Evolutionary conservation across 2,329 filamentous ascomycete genomes (phyloP), one percentile per base, ranked within the genome.

Genomic region (Fusarium tuaranense): DNA sequence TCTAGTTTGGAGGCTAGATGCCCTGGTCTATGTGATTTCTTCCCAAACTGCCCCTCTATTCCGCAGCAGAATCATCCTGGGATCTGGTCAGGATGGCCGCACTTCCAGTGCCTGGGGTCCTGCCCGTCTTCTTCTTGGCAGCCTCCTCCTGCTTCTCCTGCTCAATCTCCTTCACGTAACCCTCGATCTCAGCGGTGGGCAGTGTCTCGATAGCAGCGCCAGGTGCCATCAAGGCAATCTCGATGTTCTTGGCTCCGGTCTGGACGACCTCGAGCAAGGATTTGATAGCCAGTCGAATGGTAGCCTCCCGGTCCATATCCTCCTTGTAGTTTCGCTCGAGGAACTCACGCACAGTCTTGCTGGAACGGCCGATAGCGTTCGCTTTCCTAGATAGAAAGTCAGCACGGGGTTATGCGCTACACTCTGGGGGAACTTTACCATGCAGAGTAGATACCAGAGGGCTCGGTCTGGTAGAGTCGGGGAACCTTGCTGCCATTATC

Each of bases 61-160:
- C 82, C 58, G 82, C 82, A 63, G 82, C 79, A 63, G 82, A 82
- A 73, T 85, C 83, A 65, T 84, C 84, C 70, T 81, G 81, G 81
- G 86, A 84, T 87, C 92, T 86, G 84, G 94, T 95, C 80, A 94
- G 87, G 80, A 97, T 95, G 51, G 94, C 90, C 20, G 94, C 91
- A 77, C 86, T 92, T 57, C 92, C 92, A 60, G 89, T 91, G 68
- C 92, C 92, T n/a, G 92, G 89, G 71, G 91, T 90, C 78, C 92
- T 89, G 69, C 94, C 93, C 53, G 91, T 94, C 92, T 98, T 97
- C 92, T 98, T 98, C 90, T 95, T 98, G 46, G 94, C 95, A 27
- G 96, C 96, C 88, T 99, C 97, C 85, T 98, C 97, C 83, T 98
- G 95, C 90, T 99, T 99, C 90, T 99, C 97, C 80, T 95, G 94